These are phyloP conservation scores for Pichia sp. DNA, from an alignment of 1,139 yeast genomes.

Conservation along the genomic window DNA sequence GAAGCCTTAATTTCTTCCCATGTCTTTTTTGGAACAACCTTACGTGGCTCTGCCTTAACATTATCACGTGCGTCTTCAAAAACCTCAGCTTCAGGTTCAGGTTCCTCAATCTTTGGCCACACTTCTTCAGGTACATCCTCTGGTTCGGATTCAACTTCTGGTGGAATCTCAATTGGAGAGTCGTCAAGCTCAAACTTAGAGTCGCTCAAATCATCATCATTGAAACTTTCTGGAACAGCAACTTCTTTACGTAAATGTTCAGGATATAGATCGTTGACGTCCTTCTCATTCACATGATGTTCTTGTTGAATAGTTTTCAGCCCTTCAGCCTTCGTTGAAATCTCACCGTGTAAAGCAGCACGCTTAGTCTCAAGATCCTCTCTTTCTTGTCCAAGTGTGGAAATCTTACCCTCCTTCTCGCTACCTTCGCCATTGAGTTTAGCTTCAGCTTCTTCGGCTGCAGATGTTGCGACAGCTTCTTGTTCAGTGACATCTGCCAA, in stretches of 20 bases:
- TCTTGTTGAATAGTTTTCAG: constrained; percentile 39
- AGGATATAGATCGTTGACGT: constrained; percentile 44
- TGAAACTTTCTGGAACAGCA: constrained; percentile 28
- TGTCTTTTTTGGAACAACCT: constrained; percentile 19
- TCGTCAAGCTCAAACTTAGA: constrained; percentile 24
- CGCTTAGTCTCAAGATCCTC: constrained; percentile 39
- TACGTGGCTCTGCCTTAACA: constrained; percentile 11
- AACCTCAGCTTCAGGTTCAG: constrained; percentile 17
- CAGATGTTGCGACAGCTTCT: constrained; percentile 20
- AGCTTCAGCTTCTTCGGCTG: constrained; percentile 7
- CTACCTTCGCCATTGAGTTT: constrained; percentile 7
- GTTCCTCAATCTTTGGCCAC: constrained; percentile 23
- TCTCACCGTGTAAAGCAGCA: constrained; percentile 33
- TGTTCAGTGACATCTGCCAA: constrained; percentile 21
- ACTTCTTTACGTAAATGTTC: constrained; percentile 43
- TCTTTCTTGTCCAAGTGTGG: constrained; percentile 29
- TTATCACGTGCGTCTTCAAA: constrained; percentile 19
- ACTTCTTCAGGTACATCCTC: constrained; percentile 20
- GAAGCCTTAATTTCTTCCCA: constrained; percentile 19
- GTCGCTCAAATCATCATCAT: constrained; percentile 25
- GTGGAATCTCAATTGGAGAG: constrained; percentile 24
- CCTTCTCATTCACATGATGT: constrained; percentile 33
- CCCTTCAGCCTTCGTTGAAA: constrained; percentile 38
- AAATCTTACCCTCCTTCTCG: constrained; percentile 25
- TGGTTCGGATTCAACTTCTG: constrained; percentile 21